Base-by-base conservation (phyloP, 2,329 filamentous ascomycete genomes). In the Fusarium transvaalense region DNA sequence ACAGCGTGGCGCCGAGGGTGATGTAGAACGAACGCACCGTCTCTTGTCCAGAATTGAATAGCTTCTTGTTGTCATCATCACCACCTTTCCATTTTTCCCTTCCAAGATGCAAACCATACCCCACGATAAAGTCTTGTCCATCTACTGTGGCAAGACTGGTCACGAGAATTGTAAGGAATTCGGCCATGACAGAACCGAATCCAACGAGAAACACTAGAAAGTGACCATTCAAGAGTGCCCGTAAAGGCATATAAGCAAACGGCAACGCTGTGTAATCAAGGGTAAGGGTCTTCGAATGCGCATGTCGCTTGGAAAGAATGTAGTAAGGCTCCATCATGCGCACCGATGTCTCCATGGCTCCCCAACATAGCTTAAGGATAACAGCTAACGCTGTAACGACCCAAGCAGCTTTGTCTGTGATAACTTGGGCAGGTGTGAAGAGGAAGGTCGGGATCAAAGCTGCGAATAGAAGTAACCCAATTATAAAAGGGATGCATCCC, bases 241-340 rank as follows among this genome's bases (percentile, higher is more conserved):
- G 83, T 45, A 91, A 71, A 0, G 89, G 87, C 23, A 92, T 84
- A 76, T 85, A 89, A 5, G 87, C 87, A 54, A 91, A 92, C 7
- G 91, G 89, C 71, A 91, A 86, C 29, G 89, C 89, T 1, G 89
- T 91, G 76, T 93, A 93, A 77, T 93, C 91, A 12, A 93, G 84
- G 0, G 88, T 89, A 9, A 93, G 83, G 3, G 88, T 90, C 68
- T 84, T 86, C 9, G 90, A 82, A 1, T 88, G 86, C 5, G 91
- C 90, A 67, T 91, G 86, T 5, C 91, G 85, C 53, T 83, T 82
- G 15, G 87, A 90, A 3, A 93, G 85, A 61, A 92, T 86, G 75
- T 90, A 92, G 74, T 91, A 93, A 3, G 91, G 91, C 76, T 93
- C 90, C 77, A 92, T 87, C 84, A 92, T 89, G 41, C 91, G 88